phyloP scores from a whole-genome alignment of 345 rosid genomes.

The Lepidium didymum region DNA sequence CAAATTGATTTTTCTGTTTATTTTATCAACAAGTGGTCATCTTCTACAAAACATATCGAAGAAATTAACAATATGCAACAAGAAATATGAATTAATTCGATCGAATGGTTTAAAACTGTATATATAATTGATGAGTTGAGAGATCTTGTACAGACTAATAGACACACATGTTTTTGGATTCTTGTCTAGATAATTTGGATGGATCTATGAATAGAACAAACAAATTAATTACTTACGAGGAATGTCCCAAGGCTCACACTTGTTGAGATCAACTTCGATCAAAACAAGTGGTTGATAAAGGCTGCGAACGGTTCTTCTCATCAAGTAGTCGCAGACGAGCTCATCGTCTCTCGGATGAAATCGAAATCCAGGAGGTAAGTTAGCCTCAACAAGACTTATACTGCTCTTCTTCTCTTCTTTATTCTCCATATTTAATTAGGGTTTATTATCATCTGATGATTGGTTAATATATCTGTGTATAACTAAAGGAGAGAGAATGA shows the following conservation, averaged over 20 bases:
- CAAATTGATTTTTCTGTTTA: background rate
- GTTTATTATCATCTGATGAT: conserved; percentile 5
- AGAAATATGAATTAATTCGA: background rate
- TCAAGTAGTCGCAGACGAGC: conserved; percentile 64
- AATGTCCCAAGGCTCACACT: conserved; percentile 95
- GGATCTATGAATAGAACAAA: background rate
- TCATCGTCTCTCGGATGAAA: conserved; percentile 96
- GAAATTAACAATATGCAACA: background rate
- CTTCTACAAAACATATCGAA: background rate
- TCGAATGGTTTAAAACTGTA: background rate
- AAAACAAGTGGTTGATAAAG: conserved; percentile 49
- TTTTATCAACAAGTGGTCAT: conserved; percentile 3
- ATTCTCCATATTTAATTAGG: conserved; percentile 7
- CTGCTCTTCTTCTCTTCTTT: conserved; percentile 18
- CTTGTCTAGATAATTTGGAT: background rate
- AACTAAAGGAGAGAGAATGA: background rate
- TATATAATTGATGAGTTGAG: background rate
- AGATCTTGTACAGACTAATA: background rate
- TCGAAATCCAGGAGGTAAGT: conserved; percentile 84
- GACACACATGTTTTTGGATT: background rate
- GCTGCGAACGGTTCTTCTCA: conserved; percentile 45
- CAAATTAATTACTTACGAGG: conserved; percentile 52
- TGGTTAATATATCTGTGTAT: background rate
- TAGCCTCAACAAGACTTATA: conserved; percentile 61
- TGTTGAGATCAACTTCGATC: conserved; percentile 81